These are phyloP conservation scores for Cyclanthera cordifolia DNA, from an alignment of 306 rosid genomes.

Conservation along the genomic window DNA sequence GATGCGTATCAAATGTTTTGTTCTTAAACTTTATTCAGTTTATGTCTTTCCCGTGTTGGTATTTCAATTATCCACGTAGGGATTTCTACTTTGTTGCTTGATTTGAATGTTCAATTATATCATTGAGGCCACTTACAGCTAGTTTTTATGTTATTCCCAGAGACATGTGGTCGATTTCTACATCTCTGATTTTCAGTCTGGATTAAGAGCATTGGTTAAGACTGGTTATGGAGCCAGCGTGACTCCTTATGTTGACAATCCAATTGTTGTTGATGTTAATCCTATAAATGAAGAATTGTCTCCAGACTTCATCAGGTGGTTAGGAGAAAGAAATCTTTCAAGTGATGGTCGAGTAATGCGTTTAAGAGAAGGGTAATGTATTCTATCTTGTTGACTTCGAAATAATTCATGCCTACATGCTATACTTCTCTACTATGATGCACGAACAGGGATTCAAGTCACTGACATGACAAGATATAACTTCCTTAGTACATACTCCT, in stretches of 20 bases:
- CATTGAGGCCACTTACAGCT: background rate
- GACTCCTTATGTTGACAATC: slow-evolving; percentile 87
- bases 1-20: background rate
- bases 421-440: too few species aligned
- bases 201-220: slow-evolving; percentile 94
- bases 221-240: slow-evolving; percentile 84
- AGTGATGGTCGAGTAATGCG: slow-evolving; percentile 74
- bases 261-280: slow-evolving; percentile 45
- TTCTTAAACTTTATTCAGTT: background rate
- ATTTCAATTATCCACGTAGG: too few species aligned
- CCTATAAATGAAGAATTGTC: slow-evolving; percentile 66
- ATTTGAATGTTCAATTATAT: background rate
- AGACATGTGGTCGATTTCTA: slow-evolving; percentile 91
- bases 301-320: slow-evolving; percentile 74
- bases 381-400: too few species aligned
- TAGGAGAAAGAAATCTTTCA: slow-evolving; percentile 78
- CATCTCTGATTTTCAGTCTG: slow-evolving; percentile 98
- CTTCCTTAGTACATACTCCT: too few species aligned
- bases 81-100: background rate
- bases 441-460: too few species aligned
- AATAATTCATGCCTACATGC: too few species aligned
- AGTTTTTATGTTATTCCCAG: slow-evolving; percentile 28
- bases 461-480: too few species aligned
- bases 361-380: slow-evolving; percentile 73
- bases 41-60: too few species aligned